Base-by-base conservation (phyloP, 371 early-diverging fungal species). In the Rhizopus arrhizus region DNA sequence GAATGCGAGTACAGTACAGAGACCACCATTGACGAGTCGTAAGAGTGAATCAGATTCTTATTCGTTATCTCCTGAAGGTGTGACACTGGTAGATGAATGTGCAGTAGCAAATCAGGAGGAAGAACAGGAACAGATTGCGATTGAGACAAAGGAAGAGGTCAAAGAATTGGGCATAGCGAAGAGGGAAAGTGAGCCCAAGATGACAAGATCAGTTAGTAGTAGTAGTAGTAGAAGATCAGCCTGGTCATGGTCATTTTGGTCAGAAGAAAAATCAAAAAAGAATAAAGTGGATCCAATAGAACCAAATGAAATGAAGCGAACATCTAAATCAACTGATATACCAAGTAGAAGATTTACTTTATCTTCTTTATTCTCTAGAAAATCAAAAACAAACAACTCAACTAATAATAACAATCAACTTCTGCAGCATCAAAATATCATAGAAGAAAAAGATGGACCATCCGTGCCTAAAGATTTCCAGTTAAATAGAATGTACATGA, bases 401-500 rank as follows among this genome's bases (percentile, higher is more conserved):
- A 22, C 22, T 22, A 22, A 22, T 22, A 22, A 22, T 22, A 22
- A 22, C 22, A 22, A 22, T 2, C 22, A 22, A 22, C 22, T 22
- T 22, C 22, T 22, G 22, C 22, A 22, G 22, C 22, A 22, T 33
- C 41, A 53, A 15, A 10, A 43, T 3, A 12, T 51, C 3, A 12
- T 64, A 7, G 42, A 53, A 15, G 35, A 35, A 28, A 74, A 70
- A 29, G 69, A 70, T n/a, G 66, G 60, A 33, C 62, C 69, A 40
- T 53, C 69, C 15, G 67, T 76, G 16, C 80, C 84, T 4, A 77
- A 77, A 28, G 75, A 86, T 58, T 81, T 85, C 61, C 82, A 87
- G 71, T 69, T 82, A 0, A 70, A 83, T 67, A 70, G 72, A 16
- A 86, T 87, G 66, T 79, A 79, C 59, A 85, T 81, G 53, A 72